Base-by-base conservation (phyloP, 192 early-diverging fungal species). In the Dispira parvispora region DNA sequence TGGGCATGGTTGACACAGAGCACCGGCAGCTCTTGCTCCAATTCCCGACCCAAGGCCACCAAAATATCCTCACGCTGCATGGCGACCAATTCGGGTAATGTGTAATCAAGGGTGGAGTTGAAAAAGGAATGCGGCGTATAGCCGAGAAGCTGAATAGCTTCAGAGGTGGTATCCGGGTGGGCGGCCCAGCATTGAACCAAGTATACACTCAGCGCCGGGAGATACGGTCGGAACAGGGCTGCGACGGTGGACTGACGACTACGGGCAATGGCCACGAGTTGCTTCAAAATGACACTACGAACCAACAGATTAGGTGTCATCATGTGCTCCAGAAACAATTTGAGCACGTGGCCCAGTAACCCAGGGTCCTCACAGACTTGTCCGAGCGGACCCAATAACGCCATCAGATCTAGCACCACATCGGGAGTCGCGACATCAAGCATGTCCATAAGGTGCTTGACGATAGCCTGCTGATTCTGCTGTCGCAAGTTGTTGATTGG, bases 1-100 rank as follows among this genome's bases (percentile, higher is more conserved):
- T 44, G 58, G 14, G 58, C 58, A 38, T 61, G 58, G n/a, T 61
- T 44, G n/a, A 61, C n/a, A n/a, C 58, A 61, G n/a, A 61, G 58
- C 43, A 44, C 58, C 14, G 58, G 42, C 16, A 61, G 42, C 12
- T 43, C 42, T 10, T 44, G 58, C 43, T n/a, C 43, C 16, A 61
- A 20, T 14, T 12, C 28, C n/a, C 16, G 16, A 20, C 43, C 42
- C n/a, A 61, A 11, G 42, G 58, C 58, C 58, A 18, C 16, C 58
- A 61, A 20, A n/a, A 44, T 61, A n/a, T 16, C 43, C n/a, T 43
- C 42, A 21, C 58, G 58, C 12, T 43, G n/a, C 58, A 61, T 8
- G 38, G 58, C 58, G 44, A 61, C 18, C 38, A 61, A 25, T 18
- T 61, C 58, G 38, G 58, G 58, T 6, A 61, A 38, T 43, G 43